Conservation (phyloP, 116 monocot species). For the Papilionanthe hybrid region DNA sequence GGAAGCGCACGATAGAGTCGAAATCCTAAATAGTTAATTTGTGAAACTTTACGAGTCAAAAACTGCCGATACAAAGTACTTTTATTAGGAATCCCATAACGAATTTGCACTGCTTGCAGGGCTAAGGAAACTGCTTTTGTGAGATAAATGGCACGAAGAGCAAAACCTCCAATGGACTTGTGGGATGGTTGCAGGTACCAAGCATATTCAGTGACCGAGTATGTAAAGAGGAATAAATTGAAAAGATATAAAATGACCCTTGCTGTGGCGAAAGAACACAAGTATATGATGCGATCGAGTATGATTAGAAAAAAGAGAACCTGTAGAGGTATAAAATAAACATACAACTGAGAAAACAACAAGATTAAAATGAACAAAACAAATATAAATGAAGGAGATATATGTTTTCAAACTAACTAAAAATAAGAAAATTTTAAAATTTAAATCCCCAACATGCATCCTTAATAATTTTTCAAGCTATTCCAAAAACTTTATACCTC, state of each 20-base stretch:
- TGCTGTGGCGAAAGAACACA: constrained; percentile 80
- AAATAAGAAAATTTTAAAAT: not conserved
- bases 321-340: constrained; percentile 31
- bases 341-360: not conserved
- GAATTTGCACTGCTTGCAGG: constrained; percentile 83
- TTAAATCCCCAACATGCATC: not conserved
- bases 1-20: constrained; percentile 90
- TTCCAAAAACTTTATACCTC: not conserved
- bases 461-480: not conserved
- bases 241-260: constrained; percentile 89
- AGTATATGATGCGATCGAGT: constrained; percentile 85
- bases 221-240: constrained; percentile 87
- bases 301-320: constrained; percentile 94
- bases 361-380: not conserved
- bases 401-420: not conserved
- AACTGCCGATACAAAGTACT: constrained; percentile 90
- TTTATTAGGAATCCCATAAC: constrained; percentile 84
- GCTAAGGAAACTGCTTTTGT: constrained; percentile 85
- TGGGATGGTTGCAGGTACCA: constrained; percentile 76
- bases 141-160: constrained; percentile 90
- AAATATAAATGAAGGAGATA: not conserved
- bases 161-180: constrained; percentile 35
- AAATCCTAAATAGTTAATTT: constrained; percentile 73
- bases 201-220: constrained; percentile 85
- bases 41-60: constrained; percentile 49